These are phyloP conservation scores for Haplosporangium gracile DNA, from an alignment of 192 early-diverging fungal genomes.

Conservation along the genomic window DNA sequence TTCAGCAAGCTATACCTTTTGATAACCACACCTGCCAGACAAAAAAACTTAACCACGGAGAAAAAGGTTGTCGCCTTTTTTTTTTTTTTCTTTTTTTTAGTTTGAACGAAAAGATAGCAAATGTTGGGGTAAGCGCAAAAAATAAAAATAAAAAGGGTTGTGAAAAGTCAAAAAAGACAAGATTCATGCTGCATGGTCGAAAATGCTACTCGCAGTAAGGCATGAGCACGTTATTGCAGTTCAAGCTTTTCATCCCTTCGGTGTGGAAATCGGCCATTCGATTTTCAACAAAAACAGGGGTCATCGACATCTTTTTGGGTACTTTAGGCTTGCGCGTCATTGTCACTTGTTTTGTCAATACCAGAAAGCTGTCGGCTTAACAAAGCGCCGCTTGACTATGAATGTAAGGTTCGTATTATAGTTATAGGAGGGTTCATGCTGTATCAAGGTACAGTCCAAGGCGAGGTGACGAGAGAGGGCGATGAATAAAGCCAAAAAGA, in stretches of 20 bases:
- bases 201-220: neutral
- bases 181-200: neutral
- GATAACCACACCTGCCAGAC: neutral
- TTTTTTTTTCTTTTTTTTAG: neutral
- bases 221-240: neutral
- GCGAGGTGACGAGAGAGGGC: too few relatives aligned
- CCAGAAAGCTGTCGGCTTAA: too few relatives aligned
- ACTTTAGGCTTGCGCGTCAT: neutral
- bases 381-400: too few relatives aligned
- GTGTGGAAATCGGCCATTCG: neutral
- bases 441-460: too few relatives aligned
- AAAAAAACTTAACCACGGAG: neutral
- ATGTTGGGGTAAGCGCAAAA: neutral
- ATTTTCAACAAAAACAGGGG: neutral
- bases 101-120: neutral
- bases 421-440: too few relatives aligned
- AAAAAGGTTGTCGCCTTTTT: neutral
- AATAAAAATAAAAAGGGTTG: neutral
- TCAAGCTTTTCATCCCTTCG: neutral
- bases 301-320: neutral
- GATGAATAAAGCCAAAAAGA: too few relatives aligned
- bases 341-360: neutral
- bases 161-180: neutral
- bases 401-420: too few relatives aligned
- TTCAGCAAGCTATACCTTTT: neutral